These are phyloP conservation scores for Populus tremula DNA, from an alignment of 345 rosid genomes.

Conservation along the genomic window DNA sequence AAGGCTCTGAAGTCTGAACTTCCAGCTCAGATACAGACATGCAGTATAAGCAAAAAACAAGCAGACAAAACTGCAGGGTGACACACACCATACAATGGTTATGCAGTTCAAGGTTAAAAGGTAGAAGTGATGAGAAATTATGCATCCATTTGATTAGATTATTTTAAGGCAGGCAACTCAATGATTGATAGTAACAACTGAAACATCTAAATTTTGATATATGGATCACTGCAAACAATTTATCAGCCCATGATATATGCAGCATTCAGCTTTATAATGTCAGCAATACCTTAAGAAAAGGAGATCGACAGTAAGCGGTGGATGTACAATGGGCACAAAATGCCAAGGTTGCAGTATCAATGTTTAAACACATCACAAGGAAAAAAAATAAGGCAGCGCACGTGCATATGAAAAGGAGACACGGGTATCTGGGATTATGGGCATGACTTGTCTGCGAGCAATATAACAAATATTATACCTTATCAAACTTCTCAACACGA, in stretches of 20 bases:
- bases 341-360: background rate
- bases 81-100: background rate
- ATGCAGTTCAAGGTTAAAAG: background rate
- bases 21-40: background rate
- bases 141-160: background rate
- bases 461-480: constrained; percentile 40
- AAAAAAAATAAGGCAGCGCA: background rate
- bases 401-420: no score
- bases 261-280: background rate
- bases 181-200: background rate
- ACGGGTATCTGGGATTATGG: no score
- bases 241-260: background rate
- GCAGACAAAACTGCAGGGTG: background rate
- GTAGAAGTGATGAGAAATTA: background rate
- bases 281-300: background rate
- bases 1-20: background rate
- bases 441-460: background rate
- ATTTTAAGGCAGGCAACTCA: background rate
- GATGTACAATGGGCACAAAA: background rate
- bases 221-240: background rate
- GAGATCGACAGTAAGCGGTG: background rate
- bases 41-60: background rate
- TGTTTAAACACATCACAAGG: background rate
- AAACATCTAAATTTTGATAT: background rate
- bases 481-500: constrained; percentile 75